Evolutionary conservation across 768 basidiomycete species (phyloP), one percentile per base, ranked within the genome.

Genomic region (Gloeopeniophorella convolvens): DNA sequence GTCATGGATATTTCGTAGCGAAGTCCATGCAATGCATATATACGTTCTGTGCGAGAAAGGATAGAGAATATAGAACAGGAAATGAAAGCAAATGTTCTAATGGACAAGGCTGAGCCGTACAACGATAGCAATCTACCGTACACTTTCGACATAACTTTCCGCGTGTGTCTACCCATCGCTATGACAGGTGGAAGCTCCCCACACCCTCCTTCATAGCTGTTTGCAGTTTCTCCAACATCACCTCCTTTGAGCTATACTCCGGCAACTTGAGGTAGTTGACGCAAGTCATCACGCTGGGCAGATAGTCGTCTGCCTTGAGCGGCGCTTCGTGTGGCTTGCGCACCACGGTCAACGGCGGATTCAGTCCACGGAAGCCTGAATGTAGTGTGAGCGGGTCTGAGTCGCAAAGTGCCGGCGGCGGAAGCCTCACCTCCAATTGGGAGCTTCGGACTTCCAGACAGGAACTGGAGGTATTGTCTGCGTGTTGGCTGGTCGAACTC

Each of bases 251-350:
- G 48, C 88, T 90, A 66, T 98, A 98, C 62, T 97, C 93, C 0
- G 95, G 95, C 57, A 97, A 72, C 67, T 99, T 99, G 62, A 99
- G 71, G 64, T 92, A 95, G 68, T 93, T 92, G 53, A 92, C 94
- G 66, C 96, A 99, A 3, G 96, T 98, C 96, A 98, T 98, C 26
- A 97, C 94, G 61, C 90, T 94, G 0, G 94, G 94, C 24, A 98
- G 74, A 64, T 96, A 94, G 62, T 96, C 90, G 64, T 98, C 92
- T 6, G 95, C 89, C 5, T 80, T 81, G 50, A 96, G 74, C 10
- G 93, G 88, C 6, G 87, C 75, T 67, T 97, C 96, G 59, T 95
- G 93, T 8, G 90, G 93, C 68, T 98, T 98, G 55, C 95, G 83
- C 16, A 99, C 95, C 18, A 99, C 94, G 2, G 96, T 99, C 51